These are phyloP conservation scores for Gossypium sturtianum DNA, from an alignment of 345 rosid species.

Conservation along the genomic window DNA sequence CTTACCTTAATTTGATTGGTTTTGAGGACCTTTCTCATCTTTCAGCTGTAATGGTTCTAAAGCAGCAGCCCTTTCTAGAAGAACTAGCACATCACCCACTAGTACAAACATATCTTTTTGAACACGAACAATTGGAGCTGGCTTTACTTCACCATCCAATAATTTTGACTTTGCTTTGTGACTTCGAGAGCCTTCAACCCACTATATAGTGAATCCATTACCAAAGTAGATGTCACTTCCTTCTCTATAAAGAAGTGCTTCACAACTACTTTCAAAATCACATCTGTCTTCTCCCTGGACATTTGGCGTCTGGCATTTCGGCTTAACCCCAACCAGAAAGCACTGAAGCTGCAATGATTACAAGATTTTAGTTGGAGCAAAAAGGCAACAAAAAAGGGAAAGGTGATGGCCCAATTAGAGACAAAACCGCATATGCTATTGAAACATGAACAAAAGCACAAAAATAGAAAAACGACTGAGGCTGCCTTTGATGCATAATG, in stretches of 20 bases:
- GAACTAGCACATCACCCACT: constrained; percentile 72
- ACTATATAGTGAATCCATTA: constrained; percentile 95
- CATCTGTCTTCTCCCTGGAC: constrained; percentile 81
- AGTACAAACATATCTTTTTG: constrained; percentile 73
- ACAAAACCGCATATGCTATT: no score
- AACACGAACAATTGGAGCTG: constrained; percentile 63
- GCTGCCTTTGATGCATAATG: not conserved
- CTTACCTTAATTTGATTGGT: constrained; percentile 73
- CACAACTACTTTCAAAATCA: constrained; percentile 72
- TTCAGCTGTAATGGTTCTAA: constrained; percentile 72
- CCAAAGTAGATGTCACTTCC: constrained; percentile 93
- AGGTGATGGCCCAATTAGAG: not conserved
- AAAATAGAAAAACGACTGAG: not conserved
- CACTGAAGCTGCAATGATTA: constrained; percentile 56
- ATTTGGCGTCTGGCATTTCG: constrained; percentile 55
- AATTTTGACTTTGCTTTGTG: constrained; percentile 42
- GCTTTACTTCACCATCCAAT: constrained; percentile 54
- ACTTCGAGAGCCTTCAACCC: constrained; percentile 84
- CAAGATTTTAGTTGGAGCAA: not conserved
- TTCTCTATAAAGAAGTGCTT: constrained; percentile 84
- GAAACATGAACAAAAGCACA: not conserved
- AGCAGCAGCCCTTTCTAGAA: constrained; percentile 76
- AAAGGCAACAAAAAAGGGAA: not conserved
- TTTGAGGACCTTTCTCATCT: constrained; percentile 80
- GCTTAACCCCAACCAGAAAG: constrained; percentile 80